Evolutionary conservation across 768 basidiomycete genomes (phyloP).

Genomic region (Cystofilobasidium ferigula): DNA sequence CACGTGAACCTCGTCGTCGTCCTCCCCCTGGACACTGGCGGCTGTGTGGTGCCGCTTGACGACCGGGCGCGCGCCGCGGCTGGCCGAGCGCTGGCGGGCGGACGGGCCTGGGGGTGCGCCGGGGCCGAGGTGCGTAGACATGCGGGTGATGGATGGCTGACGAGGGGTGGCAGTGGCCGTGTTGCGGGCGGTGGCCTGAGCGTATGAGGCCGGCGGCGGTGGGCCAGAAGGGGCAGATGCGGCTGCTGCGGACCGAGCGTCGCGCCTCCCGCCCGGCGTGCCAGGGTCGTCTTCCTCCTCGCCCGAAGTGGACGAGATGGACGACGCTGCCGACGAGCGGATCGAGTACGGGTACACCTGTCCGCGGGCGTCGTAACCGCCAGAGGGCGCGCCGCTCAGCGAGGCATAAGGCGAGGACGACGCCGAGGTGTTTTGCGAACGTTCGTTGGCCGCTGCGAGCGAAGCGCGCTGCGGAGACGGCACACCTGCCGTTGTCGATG

Average conservation of each 20-base stretch:
- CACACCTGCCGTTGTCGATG: not conserved
- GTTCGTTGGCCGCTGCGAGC: not conserved
- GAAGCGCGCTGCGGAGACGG: not conserved
- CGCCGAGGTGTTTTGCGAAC: not conserved
- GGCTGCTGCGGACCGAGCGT: not conserved
- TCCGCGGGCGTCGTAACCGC: not conserved
- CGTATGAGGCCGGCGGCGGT: not conserved
- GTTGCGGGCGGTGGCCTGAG: not conserved
- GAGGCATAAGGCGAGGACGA: not conserved
- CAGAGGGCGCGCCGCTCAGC: not conserved
- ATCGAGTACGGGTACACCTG: not conserved
- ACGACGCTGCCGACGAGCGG: not conserved
- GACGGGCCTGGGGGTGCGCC: not conserved
- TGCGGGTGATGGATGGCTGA: not conserved
- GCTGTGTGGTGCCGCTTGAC: not conserved
- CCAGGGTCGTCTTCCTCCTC: not conserved
- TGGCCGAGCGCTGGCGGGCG: not conserved
- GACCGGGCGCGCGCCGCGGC: conserved; percentile 1
- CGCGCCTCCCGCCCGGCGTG: not conserved
- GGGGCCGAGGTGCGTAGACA: not conserved
- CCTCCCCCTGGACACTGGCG: conserved; percentile 25
- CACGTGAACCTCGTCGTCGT: conserved; percentile 37
- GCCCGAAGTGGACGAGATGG: not conserved
- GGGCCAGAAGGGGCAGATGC: no score
- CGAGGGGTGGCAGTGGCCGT: not conserved